Conservation (phyloP, 208 protist genomes). For the Leptomonas pyrrhocoris region DNA sequence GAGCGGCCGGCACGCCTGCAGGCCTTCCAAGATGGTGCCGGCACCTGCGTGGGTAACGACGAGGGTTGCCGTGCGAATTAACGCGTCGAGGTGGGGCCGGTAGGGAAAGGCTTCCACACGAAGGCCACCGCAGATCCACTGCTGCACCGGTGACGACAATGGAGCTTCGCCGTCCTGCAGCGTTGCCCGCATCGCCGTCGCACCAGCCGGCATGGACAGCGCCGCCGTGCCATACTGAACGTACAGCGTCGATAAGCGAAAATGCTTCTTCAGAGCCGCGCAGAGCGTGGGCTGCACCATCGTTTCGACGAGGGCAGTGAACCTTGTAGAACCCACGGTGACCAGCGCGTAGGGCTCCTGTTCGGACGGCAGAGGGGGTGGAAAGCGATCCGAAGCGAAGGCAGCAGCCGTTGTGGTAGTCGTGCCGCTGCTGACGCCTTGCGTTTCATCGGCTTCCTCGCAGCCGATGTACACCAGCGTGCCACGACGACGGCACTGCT, state of each 20-base stretch:
- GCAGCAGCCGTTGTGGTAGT: background rate
- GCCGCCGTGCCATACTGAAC: slow-evolving; percentile 77
- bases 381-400: background rate
- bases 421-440: too few species aligned
- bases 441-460: slow-evolving; percentile 4
- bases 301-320: slow-evolving; percentile 64
- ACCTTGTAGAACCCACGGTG: slow-evolving; percentile 90
- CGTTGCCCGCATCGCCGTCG: background rate
- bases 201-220: slow-evolving; percentile 4
- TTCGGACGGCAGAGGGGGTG: background rate
- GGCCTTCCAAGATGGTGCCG: slow-evolving; percentile 91
- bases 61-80: slow-evolving; percentile 58
- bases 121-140: slow-evolving; percentile 38
- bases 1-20: slow-evolving; percentile 57
- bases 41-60: slow-evolving; percentile 91
- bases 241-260: slow-evolving; percentile 61
- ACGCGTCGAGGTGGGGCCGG: slow-evolving; percentile 48
- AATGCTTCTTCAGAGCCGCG: slow-evolving; percentile 35
- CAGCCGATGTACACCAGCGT: slow-evolving; percentile 44
- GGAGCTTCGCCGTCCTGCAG: background rate
- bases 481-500: slow-evolving; percentile 29
- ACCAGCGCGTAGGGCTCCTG: slow-evolving; percentile 65
- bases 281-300: slow-evolving; percentile 47
- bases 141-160: background rate
- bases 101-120: slow-evolving; percentile 81